Percentiles rank a stretch among this genome's conserved stretches.
Conservation (phyloP, 306 rosid genomes). For the Boehmeria nivea region DNA sequence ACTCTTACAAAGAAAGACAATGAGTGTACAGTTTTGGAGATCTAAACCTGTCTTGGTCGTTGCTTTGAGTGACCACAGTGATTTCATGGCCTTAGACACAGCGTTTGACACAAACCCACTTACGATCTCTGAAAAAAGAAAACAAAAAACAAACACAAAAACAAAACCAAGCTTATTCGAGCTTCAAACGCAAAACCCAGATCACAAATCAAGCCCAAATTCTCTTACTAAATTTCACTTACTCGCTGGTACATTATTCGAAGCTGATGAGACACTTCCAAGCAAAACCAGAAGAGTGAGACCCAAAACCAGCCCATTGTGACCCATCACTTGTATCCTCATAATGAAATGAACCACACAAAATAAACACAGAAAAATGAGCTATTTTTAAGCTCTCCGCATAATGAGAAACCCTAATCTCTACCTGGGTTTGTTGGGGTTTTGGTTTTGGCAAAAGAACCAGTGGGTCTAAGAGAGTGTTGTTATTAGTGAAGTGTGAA, state of each 20-base stretch:
- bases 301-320: constrained; percentile 25
- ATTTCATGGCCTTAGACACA: constrained; percentile 56
- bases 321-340: constrained; percentile 39
- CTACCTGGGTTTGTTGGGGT: constrained; percentile 10
- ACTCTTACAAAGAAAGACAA: background rate
- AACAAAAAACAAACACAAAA: too few relatives aligned
- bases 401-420: constrained; percentile 46
- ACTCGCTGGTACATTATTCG: constrained; percentile 64
- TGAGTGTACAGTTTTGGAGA: constrained; percentile 20
- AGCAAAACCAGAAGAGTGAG: constrained; percentile 40
- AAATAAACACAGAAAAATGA: constrained; percentile 14
- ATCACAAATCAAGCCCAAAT: constrained; percentile 10
- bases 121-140: constrained; percentile 48
- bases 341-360: too few relatives aligned
- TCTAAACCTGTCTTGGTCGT: constrained; percentile 69
- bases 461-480: constrained; percentile 23
- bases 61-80: constrained; percentile 75
- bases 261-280: constrained; percentile 43
- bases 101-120: constrained; percentile 67
- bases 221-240: constrained; percentile 26
- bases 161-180: constrained; percentile 15
- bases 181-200: constrained; percentile 11
- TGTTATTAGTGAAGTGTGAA: constrained; percentile 9
- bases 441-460: constrained; percentile 11
- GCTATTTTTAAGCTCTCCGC: constrained; percentile 29